Evolutionary conservation across 2,329 filamentous ascomycete species (phyloP).

Genomic region (Fusarium miscanthi): DNA sequence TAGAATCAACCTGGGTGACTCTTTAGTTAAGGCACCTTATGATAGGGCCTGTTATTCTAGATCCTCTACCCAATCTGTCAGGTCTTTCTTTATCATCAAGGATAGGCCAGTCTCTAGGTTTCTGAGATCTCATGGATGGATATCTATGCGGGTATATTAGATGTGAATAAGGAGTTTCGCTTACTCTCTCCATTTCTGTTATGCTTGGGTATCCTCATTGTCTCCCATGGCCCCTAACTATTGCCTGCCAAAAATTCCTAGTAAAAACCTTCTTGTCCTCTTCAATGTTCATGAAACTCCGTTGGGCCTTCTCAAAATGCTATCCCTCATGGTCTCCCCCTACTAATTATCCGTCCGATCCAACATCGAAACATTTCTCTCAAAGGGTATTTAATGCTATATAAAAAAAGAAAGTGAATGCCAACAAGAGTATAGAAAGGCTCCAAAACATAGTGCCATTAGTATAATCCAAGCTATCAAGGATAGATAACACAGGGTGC

Average conservation of each 20-base stretch:
- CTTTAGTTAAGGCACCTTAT: background rate
- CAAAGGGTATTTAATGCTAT: slow-evolving; percentile 23
- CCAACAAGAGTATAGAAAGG: background rate
- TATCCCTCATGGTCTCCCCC: background rate
- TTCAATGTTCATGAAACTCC: background rate
- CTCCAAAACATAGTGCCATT: background rate
- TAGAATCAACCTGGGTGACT: background rate
- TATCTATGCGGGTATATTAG: slow-evolving; percentile 10
- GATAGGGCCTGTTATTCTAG: background rate
- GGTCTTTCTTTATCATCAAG: background rate
- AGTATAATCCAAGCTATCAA: background rate
- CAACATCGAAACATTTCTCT: slow-evolving; percentile 12
- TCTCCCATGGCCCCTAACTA: background rate
- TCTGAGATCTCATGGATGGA: background rate
- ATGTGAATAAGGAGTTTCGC: background rate
- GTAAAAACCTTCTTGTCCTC: background rate
- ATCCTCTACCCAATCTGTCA: background rate
- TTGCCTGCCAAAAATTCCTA: background rate
- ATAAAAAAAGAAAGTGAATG: background rate
- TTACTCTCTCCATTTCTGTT: background rate
- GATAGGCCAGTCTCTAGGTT: background rate
- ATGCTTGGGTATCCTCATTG: background rate
- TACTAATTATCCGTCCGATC: slow-evolving; percentile 2
- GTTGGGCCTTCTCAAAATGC: background rate
- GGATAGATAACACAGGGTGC: background rate